Conservation (phyloP, 164 flowering plant genomes). For the Vitis amurensis region DNA sequence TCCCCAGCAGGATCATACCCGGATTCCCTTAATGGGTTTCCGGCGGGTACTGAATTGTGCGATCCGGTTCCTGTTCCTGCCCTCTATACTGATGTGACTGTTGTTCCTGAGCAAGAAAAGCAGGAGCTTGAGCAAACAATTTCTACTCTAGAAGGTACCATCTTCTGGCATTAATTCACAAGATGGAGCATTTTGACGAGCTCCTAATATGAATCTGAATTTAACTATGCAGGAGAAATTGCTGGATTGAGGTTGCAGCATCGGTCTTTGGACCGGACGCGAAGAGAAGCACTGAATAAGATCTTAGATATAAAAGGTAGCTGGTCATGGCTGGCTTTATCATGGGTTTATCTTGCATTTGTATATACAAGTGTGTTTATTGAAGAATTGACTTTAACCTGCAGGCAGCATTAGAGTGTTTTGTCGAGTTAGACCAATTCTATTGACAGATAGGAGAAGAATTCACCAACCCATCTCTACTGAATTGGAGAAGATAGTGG, state of each 20-base stretch:
- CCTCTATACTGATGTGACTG: conserved; percentile 48
- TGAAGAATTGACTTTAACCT: conserved; percentile 14
- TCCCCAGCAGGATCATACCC: conserved; percentile 27
- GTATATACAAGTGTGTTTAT: not conserved
- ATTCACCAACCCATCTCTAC: conserved; percentile 43
- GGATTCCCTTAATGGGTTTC: conserved; percentile 32
- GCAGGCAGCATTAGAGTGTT: conserved; percentile 78
- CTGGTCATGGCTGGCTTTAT: not conserved
- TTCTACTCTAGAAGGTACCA: conserved; percentile 51
- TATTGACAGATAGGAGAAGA: conserved; percentile 32
- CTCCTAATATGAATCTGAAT: not conserved
- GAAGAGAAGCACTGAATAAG: conserved; percentile 62
- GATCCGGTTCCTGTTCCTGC: conserved; percentile 31
- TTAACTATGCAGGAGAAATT: conserved; percentile 49
- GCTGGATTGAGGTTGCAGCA: conserved; percentile 42
- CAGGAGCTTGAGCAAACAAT: conserved; percentile 47
- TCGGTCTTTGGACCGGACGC: conserved; percentile 46
- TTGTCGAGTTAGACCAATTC: conserved; percentile 71
- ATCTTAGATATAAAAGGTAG: conserved; percentile 75
- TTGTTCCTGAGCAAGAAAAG: conserved; percentile 66
- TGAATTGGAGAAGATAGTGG: conserved; percentile 50
- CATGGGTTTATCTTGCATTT: not conserved
- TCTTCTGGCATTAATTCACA: not conserved
- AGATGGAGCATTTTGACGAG: not conserved
- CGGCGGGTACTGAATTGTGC: conserved; percentile 24